Conservation (phyloP, 2,329 filamentous ascomycete species). For the Arthroderma sp. region DNA sequence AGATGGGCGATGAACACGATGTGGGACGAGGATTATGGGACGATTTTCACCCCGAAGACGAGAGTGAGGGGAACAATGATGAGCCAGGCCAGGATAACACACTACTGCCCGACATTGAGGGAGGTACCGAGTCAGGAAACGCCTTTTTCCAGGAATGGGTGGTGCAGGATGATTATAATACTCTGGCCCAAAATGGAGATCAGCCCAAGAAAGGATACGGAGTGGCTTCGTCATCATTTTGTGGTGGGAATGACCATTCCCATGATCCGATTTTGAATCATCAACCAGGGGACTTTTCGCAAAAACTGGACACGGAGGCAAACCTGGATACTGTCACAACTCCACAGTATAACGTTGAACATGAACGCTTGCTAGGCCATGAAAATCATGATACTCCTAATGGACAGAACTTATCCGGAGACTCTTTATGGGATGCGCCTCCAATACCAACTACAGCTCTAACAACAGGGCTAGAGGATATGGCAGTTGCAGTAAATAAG, state of each 20-base stretch:
- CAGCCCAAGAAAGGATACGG: background rate
- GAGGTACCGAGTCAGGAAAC: background rate
- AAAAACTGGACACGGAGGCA: background rate
- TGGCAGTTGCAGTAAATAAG: background rate
- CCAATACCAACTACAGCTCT: background rate
- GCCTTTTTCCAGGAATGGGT: background rate
- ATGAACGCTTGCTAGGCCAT: no score
- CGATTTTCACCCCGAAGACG: slow-evolving; percentile 17
- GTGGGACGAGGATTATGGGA: slow-evolving; percentile 24
- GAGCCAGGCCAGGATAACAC: background rate
- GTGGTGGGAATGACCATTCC: background rate
- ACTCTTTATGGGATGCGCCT: slow-evolving; percentile 24
- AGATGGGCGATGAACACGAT: slow-evolving; percentile 49
- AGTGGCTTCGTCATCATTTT: background rate
- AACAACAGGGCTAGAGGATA: background rate
- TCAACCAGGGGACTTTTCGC: background rate
- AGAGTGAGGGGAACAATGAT: background rate
- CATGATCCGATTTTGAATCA: background rate
- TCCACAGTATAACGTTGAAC: background rate
- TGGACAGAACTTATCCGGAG: slow-evolving; percentile 4
- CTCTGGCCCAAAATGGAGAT: background rate
- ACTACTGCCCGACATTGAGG: background rate
- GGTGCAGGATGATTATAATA: background rate
- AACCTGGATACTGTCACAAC: background rate
- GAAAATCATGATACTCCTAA: background rate